Base-by-base conservation (phyloP, 2,329 filamentous ascomycete species). In the Nigrograna mackinnonii region DNA sequence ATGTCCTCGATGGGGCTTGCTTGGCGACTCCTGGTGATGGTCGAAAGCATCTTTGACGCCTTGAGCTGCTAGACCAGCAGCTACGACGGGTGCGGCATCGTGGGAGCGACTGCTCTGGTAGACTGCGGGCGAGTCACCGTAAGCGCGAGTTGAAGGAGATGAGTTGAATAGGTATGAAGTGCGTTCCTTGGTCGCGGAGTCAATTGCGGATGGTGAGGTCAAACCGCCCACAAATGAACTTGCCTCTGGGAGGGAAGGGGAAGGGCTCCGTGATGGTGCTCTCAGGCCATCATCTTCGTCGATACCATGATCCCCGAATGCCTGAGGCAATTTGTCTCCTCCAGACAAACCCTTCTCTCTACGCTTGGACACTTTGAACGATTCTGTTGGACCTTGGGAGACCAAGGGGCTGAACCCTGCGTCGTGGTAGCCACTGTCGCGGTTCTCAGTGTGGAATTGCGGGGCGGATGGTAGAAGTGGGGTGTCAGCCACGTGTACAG, bases 341-440 rank as follows among this genome's bases (percentile, higher is more conserved):
- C n/a, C n/a, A n/a, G n/a, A n/a, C n/a, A n/a, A n/a, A n/a, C n/a
- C n/a, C n/a, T 52, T 57, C 41, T 57, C 48, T 34, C 52, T 45
- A 6, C 37, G 38, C 20, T 37, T 5, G 18, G 36, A 13, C 17
- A 37, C 34, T 22, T 64, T 61, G n/a, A 56, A 51, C 36, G 40
- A 22, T 35, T 54, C 46, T 17, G 30, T 40, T 13, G 45, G 39
- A 5, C 22, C 46, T 37, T 56, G 44, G 5, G 33, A 51, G 18
- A 51, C 39, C 5, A 46, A 34, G 18, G 54, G 49, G 31, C 44
- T 52, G 35, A 48, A 44, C 13, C 37, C 43, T 37, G 50, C 21
- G 37, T 66, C 60, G 37, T 72, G 63, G 43, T 75, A 74, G 6
- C 69, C 70, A 54, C 70, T 76, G 46, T 78, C 71, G 47, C 71